Conservation (phyloP, 2,329 filamentous ascomycete species). For the Torrubiella hemipterigena region DNA sequence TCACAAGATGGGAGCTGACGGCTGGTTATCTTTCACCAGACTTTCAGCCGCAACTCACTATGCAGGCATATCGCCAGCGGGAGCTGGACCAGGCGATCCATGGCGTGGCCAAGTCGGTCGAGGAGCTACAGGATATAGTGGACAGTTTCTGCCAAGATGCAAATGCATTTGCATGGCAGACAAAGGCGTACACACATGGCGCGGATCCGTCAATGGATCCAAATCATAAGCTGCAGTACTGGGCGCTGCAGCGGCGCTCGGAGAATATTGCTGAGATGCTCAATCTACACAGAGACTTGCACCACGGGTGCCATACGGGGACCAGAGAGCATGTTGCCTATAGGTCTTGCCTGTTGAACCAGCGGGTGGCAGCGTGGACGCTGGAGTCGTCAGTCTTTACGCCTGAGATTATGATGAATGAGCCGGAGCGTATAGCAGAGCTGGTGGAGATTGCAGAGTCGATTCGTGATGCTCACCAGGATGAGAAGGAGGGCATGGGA, state of each 20-base stretch:
- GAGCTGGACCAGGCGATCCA: conserved; percentile 7
- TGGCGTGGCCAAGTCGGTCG: conserved; percentile 7
- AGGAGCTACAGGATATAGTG: conserved; percentile 9
- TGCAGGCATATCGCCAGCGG: conserved; percentile 9
- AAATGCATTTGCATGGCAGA: conserved; percentile 10
- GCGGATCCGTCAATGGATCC: conserved; percentile 9
- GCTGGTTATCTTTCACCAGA: conserved; percentile 10
- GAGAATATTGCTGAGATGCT: conserved; percentile 7
- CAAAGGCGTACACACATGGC: conserved; percentile 7
- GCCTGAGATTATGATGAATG: neutral
- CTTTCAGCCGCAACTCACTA: conserved; percentile 10
- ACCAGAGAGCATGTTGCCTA: conserved; percentile 4
- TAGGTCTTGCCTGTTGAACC: conserved; percentile 6
- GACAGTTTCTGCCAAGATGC: conserved; percentile 13
- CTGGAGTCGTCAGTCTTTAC: conserved; percentile 1
- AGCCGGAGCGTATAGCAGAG: conserved; percentile 5
- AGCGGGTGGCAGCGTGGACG: conserved; percentile 3
- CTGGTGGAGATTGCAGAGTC: conserved; percentile 5
- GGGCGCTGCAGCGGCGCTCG: conserved; percentile 9
- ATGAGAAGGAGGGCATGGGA: neutral
- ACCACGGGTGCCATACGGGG: neutral
- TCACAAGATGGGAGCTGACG: conserved; percentile 12
- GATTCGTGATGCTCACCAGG: conserved; percentile 1
- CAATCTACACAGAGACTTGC: conserved; percentile 2
- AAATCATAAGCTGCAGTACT: conserved; percentile 8